These are phyloP conservation scores for Magnusiomyces tetraspermus DNA, from an alignment of 1,139 yeast species.

Conservation along the genomic window DNA sequence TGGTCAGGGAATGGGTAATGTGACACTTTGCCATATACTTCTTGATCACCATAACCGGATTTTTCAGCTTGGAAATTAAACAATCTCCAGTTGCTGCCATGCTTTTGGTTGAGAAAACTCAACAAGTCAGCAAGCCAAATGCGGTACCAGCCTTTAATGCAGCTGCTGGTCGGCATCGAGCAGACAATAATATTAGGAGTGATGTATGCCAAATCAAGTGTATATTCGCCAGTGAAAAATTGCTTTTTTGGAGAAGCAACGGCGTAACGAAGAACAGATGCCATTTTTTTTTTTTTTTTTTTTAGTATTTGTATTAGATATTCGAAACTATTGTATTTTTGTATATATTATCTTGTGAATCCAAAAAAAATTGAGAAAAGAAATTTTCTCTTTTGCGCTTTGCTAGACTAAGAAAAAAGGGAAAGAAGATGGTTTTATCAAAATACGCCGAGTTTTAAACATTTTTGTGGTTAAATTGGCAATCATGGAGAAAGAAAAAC, in stretches of 20 bases:
- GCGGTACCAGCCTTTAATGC: conserved; percentile 43
- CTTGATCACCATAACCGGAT: conserved; percentile 40
- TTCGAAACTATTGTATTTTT: no score
- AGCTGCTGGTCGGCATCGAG: conserved; percentile 55
- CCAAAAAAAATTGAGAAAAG: no score
- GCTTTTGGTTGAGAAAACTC: conserved; percentile 40
- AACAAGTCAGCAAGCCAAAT: conserved; percentile 47
- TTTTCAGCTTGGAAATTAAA: conserved; percentile 64
- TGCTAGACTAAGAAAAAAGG: no score
- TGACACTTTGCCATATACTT: conserved; percentile 29
- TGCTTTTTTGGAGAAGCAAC: conserved; percentile 24
- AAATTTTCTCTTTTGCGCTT: no score
- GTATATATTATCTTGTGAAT: no score
- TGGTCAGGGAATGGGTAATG: conserved; percentile 67
- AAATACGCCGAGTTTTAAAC: no score
- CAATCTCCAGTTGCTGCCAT: conserved; percentile 55
- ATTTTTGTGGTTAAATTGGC: no score
- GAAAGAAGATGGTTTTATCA: no score
- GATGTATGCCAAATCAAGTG: conserved; percentile 56
- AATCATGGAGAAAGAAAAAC: no score
- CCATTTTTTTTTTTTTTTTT: no score
- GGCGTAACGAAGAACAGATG: conserved; percentile 19
- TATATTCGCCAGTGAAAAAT: conserved; percentile 16
- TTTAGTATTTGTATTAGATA: no score
- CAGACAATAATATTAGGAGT: conserved; percentile 55